phyloP scores from a whole-genome alignment of 2,329 filamentous ascomycete species.

The Diaporthe ilicicola region DNA sequence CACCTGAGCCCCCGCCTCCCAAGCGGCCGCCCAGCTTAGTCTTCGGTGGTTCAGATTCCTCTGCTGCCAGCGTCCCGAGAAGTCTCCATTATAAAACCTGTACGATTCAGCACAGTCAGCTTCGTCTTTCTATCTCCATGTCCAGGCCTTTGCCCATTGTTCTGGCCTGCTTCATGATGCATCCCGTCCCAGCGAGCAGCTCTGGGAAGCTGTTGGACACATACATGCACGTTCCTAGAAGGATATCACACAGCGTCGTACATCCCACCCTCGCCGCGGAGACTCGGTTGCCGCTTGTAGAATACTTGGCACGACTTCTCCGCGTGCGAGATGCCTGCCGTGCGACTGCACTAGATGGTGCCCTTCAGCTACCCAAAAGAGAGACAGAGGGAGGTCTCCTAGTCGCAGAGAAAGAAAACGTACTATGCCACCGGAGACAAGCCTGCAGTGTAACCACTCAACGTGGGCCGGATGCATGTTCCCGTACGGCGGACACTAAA shows the following conservation, averaged over 20 bases:
- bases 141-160: neutral
- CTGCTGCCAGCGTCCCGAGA: neutral
- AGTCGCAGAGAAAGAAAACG: too few relatives aligned
- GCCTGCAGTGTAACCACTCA: too few relatives aligned
- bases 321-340: too few relatives aligned
- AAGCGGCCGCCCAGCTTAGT: neutral
- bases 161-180: neutral
- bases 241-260: neutral
- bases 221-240: neutral
- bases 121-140: neutral
- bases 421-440: too few relatives aligned
- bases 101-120: neutral
- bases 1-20: neutral
- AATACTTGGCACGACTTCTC: too few relatives aligned
- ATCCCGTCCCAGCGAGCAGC: neutral
- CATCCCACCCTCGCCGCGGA: too few relatives aligned
- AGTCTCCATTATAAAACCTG: neutral
- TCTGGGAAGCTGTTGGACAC: neutral
- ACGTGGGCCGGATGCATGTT: too few relatives aligned
- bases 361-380: too few relatives aligned
- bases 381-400: too few relatives aligned
- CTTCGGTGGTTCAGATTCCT: neutral
- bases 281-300: too few relatives aligned
- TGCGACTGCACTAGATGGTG: too few relatives aligned
- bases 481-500: too few relatives aligned